Conservation (phyloP, 2,329 filamentous ascomycete species). For the Chaetomiaceae sp. region DNA sequence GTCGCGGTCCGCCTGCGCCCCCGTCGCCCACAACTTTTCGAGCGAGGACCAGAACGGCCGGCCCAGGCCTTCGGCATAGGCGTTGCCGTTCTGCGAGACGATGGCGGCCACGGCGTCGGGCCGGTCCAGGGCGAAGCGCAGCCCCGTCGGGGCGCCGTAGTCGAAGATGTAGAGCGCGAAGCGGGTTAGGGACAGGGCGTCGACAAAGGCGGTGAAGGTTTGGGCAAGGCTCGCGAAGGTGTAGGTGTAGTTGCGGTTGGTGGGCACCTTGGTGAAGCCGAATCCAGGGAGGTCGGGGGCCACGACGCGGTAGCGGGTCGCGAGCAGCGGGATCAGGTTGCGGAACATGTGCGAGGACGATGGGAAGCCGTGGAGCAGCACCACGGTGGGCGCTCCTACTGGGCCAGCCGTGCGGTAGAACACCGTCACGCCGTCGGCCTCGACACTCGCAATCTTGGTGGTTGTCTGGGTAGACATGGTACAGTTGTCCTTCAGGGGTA, state of each 20-base stretch:
- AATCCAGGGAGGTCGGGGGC: too few relatives aligned
- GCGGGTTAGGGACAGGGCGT: conserved; percentile 38
- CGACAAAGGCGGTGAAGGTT: conserved; percentile 44
- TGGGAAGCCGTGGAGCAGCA: conserved; percentile 43
- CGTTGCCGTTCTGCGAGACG: conserved; percentile 56
- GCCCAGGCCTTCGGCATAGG: conserved; percentile 50
- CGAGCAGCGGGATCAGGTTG: too few relatives aligned
- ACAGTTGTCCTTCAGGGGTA: too few relatives aligned
- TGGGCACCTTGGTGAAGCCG: too few relatives aligned
- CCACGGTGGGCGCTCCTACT: conserved; percentile 30
- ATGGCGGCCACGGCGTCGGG: conserved; percentile 45
- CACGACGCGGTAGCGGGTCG: too few relatives aligned
- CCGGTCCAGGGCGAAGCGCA: conserved; percentile 46
- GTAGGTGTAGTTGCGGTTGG: too few relatives aligned
- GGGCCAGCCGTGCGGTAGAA: conserved; percentile 37
- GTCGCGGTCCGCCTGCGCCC: conserved; percentile 31
- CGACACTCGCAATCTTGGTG: conserved; percentile 22
- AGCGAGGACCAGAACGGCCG: conserved; percentile 44
- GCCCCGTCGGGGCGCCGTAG: conserved; percentile 52
- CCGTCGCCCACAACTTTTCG: conserved; percentile 38
- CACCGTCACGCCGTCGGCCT: conserved; percentile 32
- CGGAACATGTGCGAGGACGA: conserved; percentile 37
- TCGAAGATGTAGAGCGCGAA: conserved; percentile 57
- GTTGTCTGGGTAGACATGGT: too few relatives aligned
- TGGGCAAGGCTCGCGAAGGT: too few relatives aligned